Base-by-base conservation (phyloP, 768 basidiomycete genomes). In the Paxillus rubicundulus region DNA sequence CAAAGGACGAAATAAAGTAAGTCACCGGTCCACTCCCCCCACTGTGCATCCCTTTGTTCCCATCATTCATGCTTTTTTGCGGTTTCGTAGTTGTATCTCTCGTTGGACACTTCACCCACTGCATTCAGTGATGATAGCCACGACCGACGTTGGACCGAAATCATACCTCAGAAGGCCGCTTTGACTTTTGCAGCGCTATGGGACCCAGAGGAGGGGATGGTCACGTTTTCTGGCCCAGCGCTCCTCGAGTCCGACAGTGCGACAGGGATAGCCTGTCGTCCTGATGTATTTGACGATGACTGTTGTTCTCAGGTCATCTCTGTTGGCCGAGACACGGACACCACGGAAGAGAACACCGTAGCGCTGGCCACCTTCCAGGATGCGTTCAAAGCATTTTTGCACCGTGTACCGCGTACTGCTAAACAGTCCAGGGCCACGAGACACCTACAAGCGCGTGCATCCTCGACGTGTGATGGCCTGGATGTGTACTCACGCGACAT, bases 161-260 rank as follows among this genome's bases (percentile, higher is more conserved):
- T 82, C 42, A 70, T 82, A 6, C 81, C 82, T 16, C 80, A 82
- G 5, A 77, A 79, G 49, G 69, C 78, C 24, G 81, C 76, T 2
- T 68, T 84, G 54, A 81, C 77, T 2, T 85, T 85, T 57, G 83
- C 80, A 4, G 80, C 81, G 6, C 63, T 84, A 30, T 85, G 79
- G 78, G 81, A 82, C 53, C 77, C 78, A 2, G 75, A 77, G 1
- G 77, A 82, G 6, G 83, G 80, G 32, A 74, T 83, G 57, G 72
- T 84, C 53, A 75, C 77, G 30, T 84, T 85, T 61, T 82, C 81
- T 1, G 78, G 76, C 24, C 74, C 78, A 24, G 66, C 71, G 45
- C 73, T 83, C 33, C 66, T 80, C 27, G 70, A 73, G 34, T 49
- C 61, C 16, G 68, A 70, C 17, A 39, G 54, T 24, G 18, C 17